These are phyloP conservation scores for Lactifluus echinatus DNA, from an alignment of 768 basidiomycete species.

Conservation along the genomic window DNA sequence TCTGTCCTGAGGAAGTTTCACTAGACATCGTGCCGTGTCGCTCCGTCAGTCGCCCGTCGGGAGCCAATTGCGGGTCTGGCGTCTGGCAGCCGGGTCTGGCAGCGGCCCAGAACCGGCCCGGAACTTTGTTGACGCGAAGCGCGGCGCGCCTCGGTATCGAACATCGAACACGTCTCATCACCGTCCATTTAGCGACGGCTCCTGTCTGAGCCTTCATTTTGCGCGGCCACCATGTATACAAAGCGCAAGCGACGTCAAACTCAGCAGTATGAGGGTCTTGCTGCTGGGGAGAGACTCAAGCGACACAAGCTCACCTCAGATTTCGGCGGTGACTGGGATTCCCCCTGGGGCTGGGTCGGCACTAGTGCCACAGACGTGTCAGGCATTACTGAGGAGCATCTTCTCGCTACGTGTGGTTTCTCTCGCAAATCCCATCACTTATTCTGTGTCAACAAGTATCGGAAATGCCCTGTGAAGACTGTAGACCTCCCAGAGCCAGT, in stretches of 20 bases:
- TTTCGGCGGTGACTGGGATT: slow-evolving; percentile 22
- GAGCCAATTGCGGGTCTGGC: too few relatives aligned
- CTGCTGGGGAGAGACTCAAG: slow-evolving; percentile 55
- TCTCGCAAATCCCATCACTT: slow-evolving; percentile 40
- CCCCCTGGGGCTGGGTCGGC: slow-evolving; percentile 78
- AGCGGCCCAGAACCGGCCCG: slow-evolving; percentile 7
- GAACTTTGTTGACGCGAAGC: background rate
- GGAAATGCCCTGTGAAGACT: slow-evolving; percentile 21
- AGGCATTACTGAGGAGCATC: slow-evolving; percentile 60
- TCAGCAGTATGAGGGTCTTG: slow-evolving; percentile 41
- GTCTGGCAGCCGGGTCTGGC: too few relatives aligned
- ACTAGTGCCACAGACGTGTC: slow-evolving; percentile 47
- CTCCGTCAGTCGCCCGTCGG: too few relatives aligned
- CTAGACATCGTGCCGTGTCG: background rate
- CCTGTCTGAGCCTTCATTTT: slow-evolving; percentile 3
- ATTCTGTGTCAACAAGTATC: slow-evolving; percentile 53
- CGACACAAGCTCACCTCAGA: slow-evolving; percentile 42
- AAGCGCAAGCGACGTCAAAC: slow-evolving; percentile 52
- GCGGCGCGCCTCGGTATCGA: slow-evolving; percentile 1
- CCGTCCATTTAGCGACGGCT: background rate
- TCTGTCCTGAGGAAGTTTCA: background rate
- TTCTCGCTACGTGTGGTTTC: slow-evolving; percentile 59
- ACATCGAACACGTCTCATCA: slow-evolving; percentile 1
- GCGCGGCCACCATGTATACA: slow-evolving; percentile 35
- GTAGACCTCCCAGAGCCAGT: slow-evolving; percentile 17